Evolutionary conservation across 441 rosid species (phyloP).

Genomic region (Francoa sonchifolia): DNA sequence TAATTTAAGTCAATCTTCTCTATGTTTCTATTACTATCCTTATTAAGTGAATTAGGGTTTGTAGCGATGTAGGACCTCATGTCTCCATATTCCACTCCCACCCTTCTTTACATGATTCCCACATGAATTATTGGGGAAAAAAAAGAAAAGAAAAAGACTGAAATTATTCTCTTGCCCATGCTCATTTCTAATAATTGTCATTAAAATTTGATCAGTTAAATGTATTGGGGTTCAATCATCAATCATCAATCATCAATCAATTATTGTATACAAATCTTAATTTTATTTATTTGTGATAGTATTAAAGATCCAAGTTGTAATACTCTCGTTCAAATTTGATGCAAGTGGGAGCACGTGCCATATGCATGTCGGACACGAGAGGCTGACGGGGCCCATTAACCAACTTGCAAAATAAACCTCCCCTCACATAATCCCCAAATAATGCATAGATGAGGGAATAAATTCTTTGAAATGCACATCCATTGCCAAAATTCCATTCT

Average conservation of each 20-base stretch:
- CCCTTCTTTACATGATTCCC: slow-evolving; percentile 1
- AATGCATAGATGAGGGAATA: slow-evolving; percentile 5
- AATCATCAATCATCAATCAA: too few species aligned
- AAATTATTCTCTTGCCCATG: too few species aligned
- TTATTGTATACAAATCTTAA: too few species aligned
- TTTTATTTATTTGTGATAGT: too few species aligned
- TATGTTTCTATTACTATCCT: too few species aligned
- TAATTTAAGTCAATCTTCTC: not conserved
- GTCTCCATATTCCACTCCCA: not conserved
- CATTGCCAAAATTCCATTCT: slow-evolving; percentile 7
- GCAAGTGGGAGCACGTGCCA: too few species aligned
- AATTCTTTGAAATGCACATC: slow-evolving; percentile 17
- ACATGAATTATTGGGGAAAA: slow-evolving; percentile 6
- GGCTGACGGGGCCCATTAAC: not conserved
- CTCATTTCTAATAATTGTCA: too few species aligned
- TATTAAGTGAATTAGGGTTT: not conserved
- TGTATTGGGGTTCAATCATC: too few species aligned
- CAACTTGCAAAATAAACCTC: not conserved
- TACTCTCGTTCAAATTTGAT: too few species aligned
- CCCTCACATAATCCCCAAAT: not conserved
- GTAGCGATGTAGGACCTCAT: not conserved
- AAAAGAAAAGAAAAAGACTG: too few species aligned
- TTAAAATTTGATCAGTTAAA: too few species aligned
- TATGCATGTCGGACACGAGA: not conserved
- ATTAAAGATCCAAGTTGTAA: too few species aligned